phyloP scores from a whole-genome alignment of 2,329 filamentous ascomycete genomes.

The Bipolaris victoriae region DNA sequence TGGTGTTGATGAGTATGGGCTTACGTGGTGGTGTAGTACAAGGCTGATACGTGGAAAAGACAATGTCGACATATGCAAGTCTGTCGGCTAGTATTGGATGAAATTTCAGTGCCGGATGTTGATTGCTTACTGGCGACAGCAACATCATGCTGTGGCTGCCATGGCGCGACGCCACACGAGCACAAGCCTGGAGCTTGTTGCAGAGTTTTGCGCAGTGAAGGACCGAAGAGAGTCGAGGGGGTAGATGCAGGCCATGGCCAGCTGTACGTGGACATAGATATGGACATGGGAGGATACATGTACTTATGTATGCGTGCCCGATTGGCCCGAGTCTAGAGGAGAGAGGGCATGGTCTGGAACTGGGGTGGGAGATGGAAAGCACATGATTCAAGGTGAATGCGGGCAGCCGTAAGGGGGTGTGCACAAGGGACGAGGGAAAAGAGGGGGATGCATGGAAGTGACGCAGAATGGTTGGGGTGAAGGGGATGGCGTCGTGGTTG shows the following conservation, averaged over 20 bases:
- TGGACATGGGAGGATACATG: neutral
- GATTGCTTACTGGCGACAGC: neutral
- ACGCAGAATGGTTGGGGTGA: conserved; percentile 13
- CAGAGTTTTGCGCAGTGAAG: conserved; percentile 5
- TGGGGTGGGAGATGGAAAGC: neutral
- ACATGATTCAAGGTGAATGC: conserved; percentile 30
- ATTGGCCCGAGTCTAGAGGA: neutral
- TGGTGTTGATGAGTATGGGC: neutral
- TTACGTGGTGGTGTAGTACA: neutral
- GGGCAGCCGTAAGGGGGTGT: conserved; percentile 17
- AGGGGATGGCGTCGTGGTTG: conserved; percentile 2
- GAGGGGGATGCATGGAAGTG: conserved; percentile 13
- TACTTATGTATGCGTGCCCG: neutral
- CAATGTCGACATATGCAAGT: no score
- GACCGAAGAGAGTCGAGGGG: conserved; percentile 4
- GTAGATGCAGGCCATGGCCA: neutral
- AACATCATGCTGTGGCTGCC: neutral
- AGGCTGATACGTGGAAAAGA: neutral
- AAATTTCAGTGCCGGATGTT: neutral
- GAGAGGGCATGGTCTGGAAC: neutral
- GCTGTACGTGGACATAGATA: neutral
- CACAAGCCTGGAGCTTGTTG: neutral
- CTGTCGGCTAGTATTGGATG: neutral
- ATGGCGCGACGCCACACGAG: conserved; percentile 8
- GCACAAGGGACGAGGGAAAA: conserved; percentile 18